phyloP scores from a whole-genome alignment of 306 rosid species.

The Spatholobus suberectus region DNA sequence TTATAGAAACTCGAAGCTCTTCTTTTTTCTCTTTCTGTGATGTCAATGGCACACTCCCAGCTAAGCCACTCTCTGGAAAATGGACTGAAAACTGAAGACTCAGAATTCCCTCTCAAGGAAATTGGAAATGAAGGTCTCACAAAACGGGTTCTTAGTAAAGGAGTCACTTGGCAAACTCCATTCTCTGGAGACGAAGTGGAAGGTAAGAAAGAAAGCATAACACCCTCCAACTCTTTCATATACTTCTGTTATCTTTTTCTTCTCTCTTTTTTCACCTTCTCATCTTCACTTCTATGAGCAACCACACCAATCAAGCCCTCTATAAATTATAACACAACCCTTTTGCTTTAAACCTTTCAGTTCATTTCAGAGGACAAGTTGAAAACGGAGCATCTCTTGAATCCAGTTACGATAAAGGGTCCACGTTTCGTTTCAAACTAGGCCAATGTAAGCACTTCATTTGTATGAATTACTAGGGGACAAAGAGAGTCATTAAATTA shows the following conservation, averaged over 20 bases:
- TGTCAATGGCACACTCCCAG: slow-evolving; percentile 51
- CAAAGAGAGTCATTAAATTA: background rate
- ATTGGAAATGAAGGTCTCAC: slow-evolving; percentile 69
- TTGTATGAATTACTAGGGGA: background rate
- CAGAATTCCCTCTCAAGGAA: slow-evolving; percentile 19
- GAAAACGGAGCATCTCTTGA: slow-evolving; percentile 54
- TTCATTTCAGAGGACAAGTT: slow-evolving; percentile 60
- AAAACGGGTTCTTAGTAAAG: slow-evolving; percentile 56
- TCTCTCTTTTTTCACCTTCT: background rate
- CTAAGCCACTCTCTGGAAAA: slow-evolving; percentile 30
- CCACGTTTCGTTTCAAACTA: slow-evolving; percentile 58
- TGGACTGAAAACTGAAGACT: slow-evolving; percentile 32
- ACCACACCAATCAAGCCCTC: background rate
- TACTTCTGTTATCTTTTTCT: background rate
- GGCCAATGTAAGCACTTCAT: slow-evolving; percentile 58
- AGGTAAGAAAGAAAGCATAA: slow-evolving; percentile 44
- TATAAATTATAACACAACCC: slow-evolving; percentile 5
- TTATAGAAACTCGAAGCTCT: slow-evolving; percentile 32
- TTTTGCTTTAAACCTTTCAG: slow-evolving; percentile 38
- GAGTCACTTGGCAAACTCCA: slow-evolving; percentile 73
- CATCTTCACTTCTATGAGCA: background rate
- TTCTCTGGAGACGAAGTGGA: slow-evolving; percentile 65
- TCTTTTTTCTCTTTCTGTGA: slow-evolving; percentile 22
- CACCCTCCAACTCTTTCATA: background rate
- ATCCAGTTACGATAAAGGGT: slow-evolving; percentile 53